Evolutionary conservation across 805 yeast genomes (phyloP).

Genomic region (Monosporozyma unispora): DNA sequence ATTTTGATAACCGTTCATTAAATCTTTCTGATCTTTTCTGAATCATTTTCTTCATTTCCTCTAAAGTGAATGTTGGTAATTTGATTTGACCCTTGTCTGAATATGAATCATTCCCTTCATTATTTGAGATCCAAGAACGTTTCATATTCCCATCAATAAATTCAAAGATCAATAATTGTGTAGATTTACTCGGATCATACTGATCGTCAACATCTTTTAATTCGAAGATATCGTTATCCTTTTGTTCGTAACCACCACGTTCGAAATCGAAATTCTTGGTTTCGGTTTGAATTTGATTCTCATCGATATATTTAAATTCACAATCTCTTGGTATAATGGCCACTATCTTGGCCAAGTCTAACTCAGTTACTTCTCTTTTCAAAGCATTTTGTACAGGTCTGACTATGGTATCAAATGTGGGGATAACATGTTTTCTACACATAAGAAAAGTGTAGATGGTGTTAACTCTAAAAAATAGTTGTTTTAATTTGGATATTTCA

Average conservation of each 20-base stretch:
- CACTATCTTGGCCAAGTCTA: slow-evolving; percentile 58
- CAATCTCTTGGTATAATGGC: slow-evolving; percentile 61
- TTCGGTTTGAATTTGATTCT: slow-evolving; percentile 46
- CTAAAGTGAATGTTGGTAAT: slow-evolving; percentile 43
- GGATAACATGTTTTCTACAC: slow-evolving; percentile 49
- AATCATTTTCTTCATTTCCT: slow-evolving; percentile 53
- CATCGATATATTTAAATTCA: slow-evolving; percentile 68
- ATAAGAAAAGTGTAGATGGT: slow-evolving; percentile 56
- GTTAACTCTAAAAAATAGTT: slow-evolving; percentile 44
- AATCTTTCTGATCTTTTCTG: slow-evolving; percentile 49
- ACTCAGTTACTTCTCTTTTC: slow-evolving; percentile 34
- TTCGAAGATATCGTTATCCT: slow-evolving; percentile 44
- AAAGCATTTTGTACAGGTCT: slow-evolving; percentile 45
- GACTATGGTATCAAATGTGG: slow-evolving; percentile 46
- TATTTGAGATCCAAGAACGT: slow-evolving; percentile 40
- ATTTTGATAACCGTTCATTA: slow-evolving; percentile 30
- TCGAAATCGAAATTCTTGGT: slow-evolving; percentile 32
- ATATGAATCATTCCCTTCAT: slow-evolving; percentile 13
- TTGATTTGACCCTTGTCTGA: slow-evolving; percentile 33
- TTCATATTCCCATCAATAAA: slow-evolving; percentile 58
- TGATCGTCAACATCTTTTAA: slow-evolving; percentile 33
- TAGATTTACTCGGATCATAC: slow-evolving; percentile 28
- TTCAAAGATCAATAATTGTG: slow-evolving; percentile 62
- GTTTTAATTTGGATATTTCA: slow-evolving; percentile 23
- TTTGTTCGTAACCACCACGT: slow-evolving; percentile 45